Evolutionary conservation across 352 stramenopile genomes (phyloP), one percentile per base, ranked within the genome.

Genomic region (Globisporangium radiosum): DNA sequence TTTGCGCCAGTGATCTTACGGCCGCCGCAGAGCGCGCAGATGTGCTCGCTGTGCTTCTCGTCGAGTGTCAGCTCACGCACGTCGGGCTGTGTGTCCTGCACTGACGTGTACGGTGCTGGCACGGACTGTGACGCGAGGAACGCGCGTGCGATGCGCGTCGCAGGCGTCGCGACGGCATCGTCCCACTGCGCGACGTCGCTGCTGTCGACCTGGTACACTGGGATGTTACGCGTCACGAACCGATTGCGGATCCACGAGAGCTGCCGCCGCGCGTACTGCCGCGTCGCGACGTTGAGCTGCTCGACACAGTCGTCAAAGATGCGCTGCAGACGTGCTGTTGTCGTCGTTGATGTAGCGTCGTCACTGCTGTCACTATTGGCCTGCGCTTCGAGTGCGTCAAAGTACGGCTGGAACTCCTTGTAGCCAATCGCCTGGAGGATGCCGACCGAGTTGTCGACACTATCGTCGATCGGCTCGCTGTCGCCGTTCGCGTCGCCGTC

Each of bases 341-440:
- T 54, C 45, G 33, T 25, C n/a, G 25, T 33, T 17, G 10, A 14
- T 14, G 17, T 37, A 1, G 5, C 9, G 0, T 17, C 43, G 8
- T 10, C 39, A 42, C 8, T 47, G 9, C 5, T 1, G 1, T 10
- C 38, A 37, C 52, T 36, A 53, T 44, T 33, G 43, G 79, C 54
- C 5, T 63, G 55, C 13, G 66, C 57, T 48, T 88, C 83, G 2
- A 87, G 51, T 1, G 78, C 82, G 25, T 88, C 68, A 39, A 93
- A 83, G 62, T 94, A 92, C 40, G 83, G 76, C 54, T 88, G 74
- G 57, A 97, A 96, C 66, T 97, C 88, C 57, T 96, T 97, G 68
- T 94, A 95, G 25, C 88, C 88, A 60, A 97, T 97, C 14, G 88
- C 87, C 64, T 95, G 84, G 7, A 92, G 69, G 52, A 96, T 89